phyloP scores from a whole-genome alignment of 2,329 filamentous ascomycete genomes.

The Alternaria arborescens region DNA sequence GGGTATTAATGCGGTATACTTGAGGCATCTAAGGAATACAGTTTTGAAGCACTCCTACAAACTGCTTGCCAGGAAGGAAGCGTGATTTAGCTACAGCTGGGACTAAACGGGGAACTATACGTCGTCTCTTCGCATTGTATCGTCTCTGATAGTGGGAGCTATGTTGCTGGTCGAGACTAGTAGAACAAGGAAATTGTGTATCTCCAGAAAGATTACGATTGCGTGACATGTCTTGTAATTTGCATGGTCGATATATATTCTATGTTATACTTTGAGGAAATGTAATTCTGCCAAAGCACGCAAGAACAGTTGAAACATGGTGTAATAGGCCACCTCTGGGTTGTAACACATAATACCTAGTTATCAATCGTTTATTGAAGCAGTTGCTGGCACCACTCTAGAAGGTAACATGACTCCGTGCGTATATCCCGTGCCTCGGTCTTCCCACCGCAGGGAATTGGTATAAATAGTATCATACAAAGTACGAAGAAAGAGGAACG shows the following conservation, averaged over 20 bases:
- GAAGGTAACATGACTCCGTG: background rate
- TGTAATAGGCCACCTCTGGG: background rate
- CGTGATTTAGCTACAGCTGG: too few relatives aligned
- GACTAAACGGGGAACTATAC: background rate
- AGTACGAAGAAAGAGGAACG: background rate
- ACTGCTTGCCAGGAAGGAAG: background rate
- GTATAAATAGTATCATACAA: slow-evolving; percentile 2
- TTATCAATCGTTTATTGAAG: background rate
- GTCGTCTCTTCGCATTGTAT: background rate
- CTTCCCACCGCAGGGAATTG: background rate
- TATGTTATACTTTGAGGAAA: background rate
- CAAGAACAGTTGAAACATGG: background rate
- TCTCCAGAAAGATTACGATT: background rate
- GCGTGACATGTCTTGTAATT: background rate
- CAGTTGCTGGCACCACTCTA: background rate
- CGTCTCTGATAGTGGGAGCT: background rate
- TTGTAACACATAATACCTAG: background rate
- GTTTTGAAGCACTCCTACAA: background rate
- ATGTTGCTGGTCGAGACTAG: background rate
- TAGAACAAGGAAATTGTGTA: background rate
- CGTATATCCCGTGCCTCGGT: background rate
- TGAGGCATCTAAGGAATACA: background rate
- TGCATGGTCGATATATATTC: background rate
- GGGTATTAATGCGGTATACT: background rate
- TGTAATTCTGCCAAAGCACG: background rate